These are phyloP conservation scores for Beauveria caledonica DNA, from an alignment of 2,329 filamentous ascomycete species.

Conservation along the genomic window DNA sequence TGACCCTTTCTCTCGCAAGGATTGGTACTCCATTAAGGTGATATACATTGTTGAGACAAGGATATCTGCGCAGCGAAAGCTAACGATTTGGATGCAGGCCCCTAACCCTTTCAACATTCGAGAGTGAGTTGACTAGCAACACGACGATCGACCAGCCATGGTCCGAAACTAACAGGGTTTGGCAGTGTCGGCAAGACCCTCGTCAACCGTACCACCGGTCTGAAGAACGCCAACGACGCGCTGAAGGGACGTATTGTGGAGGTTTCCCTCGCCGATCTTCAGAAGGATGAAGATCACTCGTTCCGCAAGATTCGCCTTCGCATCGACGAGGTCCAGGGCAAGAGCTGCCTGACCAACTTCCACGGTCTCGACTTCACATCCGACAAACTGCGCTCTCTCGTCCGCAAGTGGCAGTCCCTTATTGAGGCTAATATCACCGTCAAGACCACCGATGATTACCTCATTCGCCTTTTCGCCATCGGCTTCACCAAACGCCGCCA, in stretches of 20 bases:
- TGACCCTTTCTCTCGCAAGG: conserved; percentile 97
- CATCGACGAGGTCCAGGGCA: conserved; percentile 98
- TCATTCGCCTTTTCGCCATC: conserved; percentile 97
- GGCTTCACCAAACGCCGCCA: conserved; percentile 98
- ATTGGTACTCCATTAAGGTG: conserved; percentile 98
- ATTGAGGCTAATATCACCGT: conserved; percentile 99
- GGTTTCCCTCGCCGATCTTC: conserved; percentile 95
- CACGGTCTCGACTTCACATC: conserved; percentile 99
- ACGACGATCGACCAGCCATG: conserved; percentile 11
- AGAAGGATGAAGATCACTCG: conserved; percentile 99
- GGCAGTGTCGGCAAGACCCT: conserved; percentile 97
- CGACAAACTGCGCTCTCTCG: conserved; percentile 97
- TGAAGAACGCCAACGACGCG: conserved; percentile 99
- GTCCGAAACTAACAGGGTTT: conserved; percentile 20
- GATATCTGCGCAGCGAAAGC: background rate
- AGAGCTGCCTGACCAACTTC: conserved; percentile 99
- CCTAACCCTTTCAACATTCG: conserved; percentile 90
- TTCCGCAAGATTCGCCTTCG: conserved; percentile 99
- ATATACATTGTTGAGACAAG: conserved; percentile 17
- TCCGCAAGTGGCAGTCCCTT: conserved; percentile 98
- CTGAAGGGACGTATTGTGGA: conserved; percentile 99
- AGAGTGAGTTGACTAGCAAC: conserved; percentile 63
- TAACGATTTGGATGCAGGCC: conserved; percentile 47
- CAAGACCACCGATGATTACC: conserved; percentile 99
- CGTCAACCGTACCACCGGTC: conserved; percentile 97